A percentile compares a stretch with the other conserved stretches of the same genome.
Evolutionary conservation across 495 filamentous ascomycete genomes (phyloP).

Genomic region (Talaromyces wortmannii): DNA sequence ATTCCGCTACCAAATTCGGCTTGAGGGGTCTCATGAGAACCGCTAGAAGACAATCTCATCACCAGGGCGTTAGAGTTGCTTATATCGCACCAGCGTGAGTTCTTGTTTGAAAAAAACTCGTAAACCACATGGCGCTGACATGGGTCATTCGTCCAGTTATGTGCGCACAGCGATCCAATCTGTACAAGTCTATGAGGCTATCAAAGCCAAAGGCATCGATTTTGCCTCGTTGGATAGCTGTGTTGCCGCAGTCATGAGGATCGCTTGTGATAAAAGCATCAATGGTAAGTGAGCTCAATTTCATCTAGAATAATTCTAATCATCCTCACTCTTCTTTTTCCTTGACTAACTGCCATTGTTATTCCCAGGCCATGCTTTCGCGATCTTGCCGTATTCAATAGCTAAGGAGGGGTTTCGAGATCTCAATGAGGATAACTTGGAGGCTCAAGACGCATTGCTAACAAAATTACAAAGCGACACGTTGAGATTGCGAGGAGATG

Average conservation of each 20-base stretch:
- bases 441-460: background rate
- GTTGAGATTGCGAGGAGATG: background rate
- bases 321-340: too few relatives aligned
- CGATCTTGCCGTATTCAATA: too few relatives aligned
- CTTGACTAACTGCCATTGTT: too few relatives aligned
- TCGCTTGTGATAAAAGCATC: conserved; percentile 21
- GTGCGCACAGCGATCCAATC: too few relatives aligned
- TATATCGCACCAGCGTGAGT: conserved; percentile 25
- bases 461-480: background rate
- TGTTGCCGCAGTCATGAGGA: conserved; percentile 21
- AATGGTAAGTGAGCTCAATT: conserved; percentile 17
- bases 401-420: too few relatives aligned
- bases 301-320: too few relatives aligned
- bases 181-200: too few relatives aligned
- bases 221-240: conserved; percentile 20
- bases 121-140: too few relatives aligned
- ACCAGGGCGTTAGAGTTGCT: conserved; percentile 27
- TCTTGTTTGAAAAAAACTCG: conserved; percentile 26
- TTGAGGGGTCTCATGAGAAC: conserved; percentile 28
- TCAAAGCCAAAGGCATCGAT: conserved; percentile 19
- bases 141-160: too few relatives aligned
- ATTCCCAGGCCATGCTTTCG: too few relatives aligned
- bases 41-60: conserved; percentile 12
- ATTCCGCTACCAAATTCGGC: conserved; percentile 26
- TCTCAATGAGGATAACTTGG: background rate